Evolutionary conservation across 441 rosid genomes (phyloP), one percentile per base, ranked within the genome.

Genomic region (Arabidopsis hybrid): DNA sequence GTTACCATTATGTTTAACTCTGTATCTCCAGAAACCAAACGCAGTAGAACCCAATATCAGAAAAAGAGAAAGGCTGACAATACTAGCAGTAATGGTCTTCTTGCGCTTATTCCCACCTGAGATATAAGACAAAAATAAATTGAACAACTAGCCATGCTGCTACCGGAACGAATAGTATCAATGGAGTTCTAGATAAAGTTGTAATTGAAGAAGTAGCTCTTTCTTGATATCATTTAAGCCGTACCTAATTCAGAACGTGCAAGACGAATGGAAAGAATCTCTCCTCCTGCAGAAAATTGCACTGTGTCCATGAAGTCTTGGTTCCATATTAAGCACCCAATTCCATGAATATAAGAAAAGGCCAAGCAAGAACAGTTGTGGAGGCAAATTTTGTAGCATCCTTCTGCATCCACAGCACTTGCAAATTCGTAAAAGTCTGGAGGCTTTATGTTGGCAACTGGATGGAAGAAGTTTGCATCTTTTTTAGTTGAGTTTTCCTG

Each of bases 291-390:
- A 9, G 67, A 59, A 47, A 85, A 82, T 4, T 77, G 34, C 82
- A 81, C 89, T 43, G 83, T 45, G 77, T 93, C 98, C 68, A 84
- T 55, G 77, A 93, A 75, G 42, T 83, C 83, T 14, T 51, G 84
- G 1, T 1, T 51, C 97, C 97, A 91, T 13, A 67, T 43, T 87
- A 89, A 75, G 80, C 97, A 91, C 10, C 87, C 88, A 11, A 87
- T 78, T 16, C 78, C 73, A 3, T 8, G 1, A 34, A 80, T 66
- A 3, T 39, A 13, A 0, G 91, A 84, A 68, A 61, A 91, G 0
- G 91, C 97, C 31, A 47, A 84, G 60, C 97, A 91, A 1, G 91
- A 87, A 73, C 94, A 91, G 73, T 85, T 77, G 35, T 53, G 56
- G 69, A 78, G 64, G 77, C 97, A 92, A 35, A 1, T 67, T 26